Evolutionary conservation across 768 basidiomycete species (phyloP), one percentile per base, ranked within the genome.

Genomic region (Podaxis carcinomalis): DNA sequence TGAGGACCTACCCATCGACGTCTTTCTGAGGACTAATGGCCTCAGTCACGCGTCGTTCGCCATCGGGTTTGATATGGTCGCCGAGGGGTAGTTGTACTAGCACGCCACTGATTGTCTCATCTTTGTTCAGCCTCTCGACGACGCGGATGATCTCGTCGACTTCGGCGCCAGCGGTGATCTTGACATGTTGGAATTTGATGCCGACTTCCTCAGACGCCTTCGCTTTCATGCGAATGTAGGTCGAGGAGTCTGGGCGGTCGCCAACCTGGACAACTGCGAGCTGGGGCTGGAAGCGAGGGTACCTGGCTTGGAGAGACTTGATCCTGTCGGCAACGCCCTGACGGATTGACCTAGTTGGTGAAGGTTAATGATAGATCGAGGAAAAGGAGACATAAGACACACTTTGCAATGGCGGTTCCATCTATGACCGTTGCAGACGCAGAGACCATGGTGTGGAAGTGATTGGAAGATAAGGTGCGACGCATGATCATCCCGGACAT

Each of bases 181-280:
- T 77, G 70, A 98, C 77, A 71, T 98, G 93, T 56, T 87, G 85
- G 73, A 91, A 89, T 62, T 81, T 84, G 76, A 98, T 92, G 62
- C 97, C 95, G 65, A 92, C 89, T 76, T 98, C 93, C 67, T 93
- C 86, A 10, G 95, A 92, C 10, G 97, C 97, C 74, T 95, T 98
- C 46, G 85, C 80, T 77, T 99, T 99, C 96, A 98, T 98, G 69
- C 93, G 93, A 66, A 99, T 88, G 75, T 99, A 99, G 44, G 89
- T 88, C 19, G 81, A 78, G 4, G 95, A 98, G 73, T 98, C 96
- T 21, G 93, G 87, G 61, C 93, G 89, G 32, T 88, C 85, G 57
- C 97, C 97, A 54, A 93, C 94, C 75, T 98, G 97, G 49, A 99
- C 83, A 74, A 99, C 93, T 66, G 86, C 91, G 16, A 99, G 83